Evolutionary conservation across 2,329 filamentous ascomycete genomes (phyloP), one percentile per base, ranked within the genome.

Genomic region (Hypoxylon sp.): DNA sequence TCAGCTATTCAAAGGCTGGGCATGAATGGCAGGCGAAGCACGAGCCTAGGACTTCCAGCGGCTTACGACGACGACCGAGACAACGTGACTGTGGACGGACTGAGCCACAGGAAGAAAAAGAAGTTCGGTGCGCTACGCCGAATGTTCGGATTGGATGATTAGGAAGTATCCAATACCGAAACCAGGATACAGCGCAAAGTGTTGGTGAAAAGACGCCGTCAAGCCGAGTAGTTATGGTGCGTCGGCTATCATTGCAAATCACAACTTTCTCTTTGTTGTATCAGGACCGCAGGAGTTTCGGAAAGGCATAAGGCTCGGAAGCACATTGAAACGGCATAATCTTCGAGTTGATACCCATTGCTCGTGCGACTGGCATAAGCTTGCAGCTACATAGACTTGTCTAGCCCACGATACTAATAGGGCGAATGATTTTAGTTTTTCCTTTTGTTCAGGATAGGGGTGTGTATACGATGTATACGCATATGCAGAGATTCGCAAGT

Each of bases 81-180:
- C 25, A 45, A 59, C 59, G 41, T 57, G 56, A 63, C 51, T 13
- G 55, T 65, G 30, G 69, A 69, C 30, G 64, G 61, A 7, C 6
- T 41, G 32, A 61, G 53, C 10, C 56, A 67, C 7, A 76, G 52
- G 50, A 74, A 72, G 80, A 80, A 80, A 74, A 89, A 89, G 81
- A 88, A 86, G 75, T 89, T 89, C 74, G 81, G 81, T 36, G 78
- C 80, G 62, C 77, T 89, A 73, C 85, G 87, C 76, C 84, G 81
- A 70, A 86, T 85, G 66, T 89, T 89, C 78, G 82, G 84, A 52
- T 77, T 89, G 53, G 79, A 87, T 75, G 85, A 87, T 73, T 89
- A 77, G 80, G 60, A 50, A 41, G 32, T 60, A 45, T 66, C 60
- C 28, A 50, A 51, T n/a, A 21, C 36, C 56, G 60, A 45, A 52